phyloP scores from a whole-genome alignment of 179 eudicot genomes.

The Patellifolia procumbens region DNA sequence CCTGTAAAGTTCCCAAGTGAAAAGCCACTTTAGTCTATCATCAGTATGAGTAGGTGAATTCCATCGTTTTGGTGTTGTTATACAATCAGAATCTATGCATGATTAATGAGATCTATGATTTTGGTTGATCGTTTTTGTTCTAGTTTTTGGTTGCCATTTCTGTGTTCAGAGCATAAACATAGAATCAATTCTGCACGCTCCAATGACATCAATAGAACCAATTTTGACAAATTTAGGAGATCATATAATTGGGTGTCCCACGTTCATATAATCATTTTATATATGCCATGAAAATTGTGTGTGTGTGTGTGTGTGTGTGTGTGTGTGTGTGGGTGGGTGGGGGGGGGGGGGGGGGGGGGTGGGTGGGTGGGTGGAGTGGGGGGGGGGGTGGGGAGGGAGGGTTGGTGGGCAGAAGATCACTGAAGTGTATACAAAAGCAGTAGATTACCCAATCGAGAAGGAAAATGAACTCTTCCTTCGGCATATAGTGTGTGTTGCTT shows the following conservation, averaged over 20 bases:
- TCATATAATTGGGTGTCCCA: neutral
- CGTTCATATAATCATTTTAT: neutral
- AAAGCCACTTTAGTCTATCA: neutral
- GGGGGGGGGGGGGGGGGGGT: too few species aligned
- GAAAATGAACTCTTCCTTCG: slow-evolving; percentile 68
- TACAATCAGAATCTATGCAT: too few species aligned
- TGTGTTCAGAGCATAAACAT: neutral
- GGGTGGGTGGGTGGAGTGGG: too few species aligned
- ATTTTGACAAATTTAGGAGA: neutral
- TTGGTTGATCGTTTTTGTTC: neutral
- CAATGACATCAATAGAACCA: neutral
- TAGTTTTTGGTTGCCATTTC: neutral
- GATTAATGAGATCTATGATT: too few species aligned
- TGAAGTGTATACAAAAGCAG: slow-evolving; percentile 1
- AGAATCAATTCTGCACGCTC: too few species aligned
- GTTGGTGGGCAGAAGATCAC: neutral
- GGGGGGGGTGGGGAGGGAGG: too few species aligned
- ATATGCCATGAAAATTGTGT: neutral
- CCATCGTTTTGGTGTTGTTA: too few species aligned
- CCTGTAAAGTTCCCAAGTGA: slow-evolving; percentile 17
- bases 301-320: too few species aligned
- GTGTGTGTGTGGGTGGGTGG: too few species aligned
- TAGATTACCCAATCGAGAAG: slow-evolving; percentile 51
- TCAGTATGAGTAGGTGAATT: neutral
- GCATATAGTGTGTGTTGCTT: slow-evolving; percentile 43